Percentiles rank a stretch among this genome's conserved stretches.
Evolutionary conservation across 164 flowering plant genomes (phyloP).

Genomic region (Vitis labrusca): DNA sequence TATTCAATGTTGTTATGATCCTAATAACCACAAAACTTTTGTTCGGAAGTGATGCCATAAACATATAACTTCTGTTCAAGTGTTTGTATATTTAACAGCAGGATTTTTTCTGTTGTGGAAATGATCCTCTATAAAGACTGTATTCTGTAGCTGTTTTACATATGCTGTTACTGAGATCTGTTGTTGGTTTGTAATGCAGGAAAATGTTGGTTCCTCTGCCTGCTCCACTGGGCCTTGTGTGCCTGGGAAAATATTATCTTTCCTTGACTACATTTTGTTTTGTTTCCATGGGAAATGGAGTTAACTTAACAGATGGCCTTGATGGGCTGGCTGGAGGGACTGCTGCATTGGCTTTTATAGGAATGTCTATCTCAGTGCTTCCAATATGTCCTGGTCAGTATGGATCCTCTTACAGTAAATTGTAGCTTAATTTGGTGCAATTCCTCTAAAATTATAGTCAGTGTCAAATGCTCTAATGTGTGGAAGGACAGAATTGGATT

Average conservation of each 20-base stretch:
- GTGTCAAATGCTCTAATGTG: too few relatives aligned
- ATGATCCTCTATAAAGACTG: neutral
- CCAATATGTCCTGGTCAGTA: constrained; percentile 83
- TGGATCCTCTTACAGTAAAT: neutral
- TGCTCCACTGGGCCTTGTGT: constrained; percentile 75
- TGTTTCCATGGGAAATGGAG: constrained; percentile 81
- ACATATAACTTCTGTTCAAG: neutral
- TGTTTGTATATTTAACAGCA: neutral
- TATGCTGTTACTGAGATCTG: too few relatives aligned
- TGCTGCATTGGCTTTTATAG: constrained; percentile 83
- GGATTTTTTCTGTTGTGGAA: too few relatives aligned
- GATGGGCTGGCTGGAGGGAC: constrained; percentile 95
- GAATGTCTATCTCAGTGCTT: constrained; percentile 91
- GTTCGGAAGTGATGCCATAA: neutral
- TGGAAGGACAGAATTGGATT: neutral
- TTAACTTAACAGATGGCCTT: constrained; percentile 77
- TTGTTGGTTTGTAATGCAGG: constrained; percentile 50
- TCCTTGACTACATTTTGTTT: constrained; percentile 68
- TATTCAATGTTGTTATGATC: neutral
- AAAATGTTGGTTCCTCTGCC: constrained; percentile 87
- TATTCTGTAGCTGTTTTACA: neutral
- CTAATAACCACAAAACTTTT: neutral
- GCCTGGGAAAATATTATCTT: constrained; percentile 57
- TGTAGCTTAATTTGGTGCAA: neutral
- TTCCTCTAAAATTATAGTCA: neutral